Evolutionary conservation across 2,329 filamentous ascomycete genomes (phyloP).

Genomic region (Alternaria infectoria): DNA sequence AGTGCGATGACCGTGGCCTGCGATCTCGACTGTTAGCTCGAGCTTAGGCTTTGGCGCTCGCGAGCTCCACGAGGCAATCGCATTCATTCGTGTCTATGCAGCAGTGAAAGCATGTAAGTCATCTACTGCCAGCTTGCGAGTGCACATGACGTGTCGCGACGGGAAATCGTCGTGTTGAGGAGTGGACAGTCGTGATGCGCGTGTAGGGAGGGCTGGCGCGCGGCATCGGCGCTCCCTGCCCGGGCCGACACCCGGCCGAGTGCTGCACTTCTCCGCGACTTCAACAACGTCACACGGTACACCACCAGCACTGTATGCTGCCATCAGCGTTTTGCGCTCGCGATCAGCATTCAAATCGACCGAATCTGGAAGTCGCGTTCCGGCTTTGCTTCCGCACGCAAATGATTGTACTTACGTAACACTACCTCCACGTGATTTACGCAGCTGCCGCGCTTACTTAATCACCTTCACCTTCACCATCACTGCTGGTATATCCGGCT

Average conservation of each 20-base stretch:
- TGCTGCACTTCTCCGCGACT: not conserved
- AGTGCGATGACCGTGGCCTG: not conserved
- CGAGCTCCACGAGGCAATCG: rapidly evolving
- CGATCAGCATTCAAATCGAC: not conserved
- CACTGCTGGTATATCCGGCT: not conserved
- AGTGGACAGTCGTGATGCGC: not conserved
- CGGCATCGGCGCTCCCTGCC: not conserved
- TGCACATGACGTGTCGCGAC: not conserved
- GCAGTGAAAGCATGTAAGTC: rapidly evolving
- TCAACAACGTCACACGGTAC: not conserved
- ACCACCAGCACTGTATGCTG: not conserved
- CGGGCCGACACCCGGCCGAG: not conserved
- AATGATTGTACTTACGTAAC: not conserved
- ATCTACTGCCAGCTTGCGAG: rapidly evolving
- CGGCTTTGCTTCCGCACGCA: not conserved
- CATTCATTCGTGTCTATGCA: not conserved
- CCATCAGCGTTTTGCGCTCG: not conserved
- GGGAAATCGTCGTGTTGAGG: rapidly evolving
- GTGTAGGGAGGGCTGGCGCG: not conserved
- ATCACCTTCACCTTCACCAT: not conserved
- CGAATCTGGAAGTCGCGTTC: not conserved
- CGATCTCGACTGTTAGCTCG: not conserved
- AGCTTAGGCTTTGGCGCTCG: not conserved
- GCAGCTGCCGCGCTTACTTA: not conserved
- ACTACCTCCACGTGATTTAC: not conserved